Base-by-base conservation (phyloP, 2,329 filamentous ascomycete genomes). In the Pestalotiopsis sp. region DNA sequence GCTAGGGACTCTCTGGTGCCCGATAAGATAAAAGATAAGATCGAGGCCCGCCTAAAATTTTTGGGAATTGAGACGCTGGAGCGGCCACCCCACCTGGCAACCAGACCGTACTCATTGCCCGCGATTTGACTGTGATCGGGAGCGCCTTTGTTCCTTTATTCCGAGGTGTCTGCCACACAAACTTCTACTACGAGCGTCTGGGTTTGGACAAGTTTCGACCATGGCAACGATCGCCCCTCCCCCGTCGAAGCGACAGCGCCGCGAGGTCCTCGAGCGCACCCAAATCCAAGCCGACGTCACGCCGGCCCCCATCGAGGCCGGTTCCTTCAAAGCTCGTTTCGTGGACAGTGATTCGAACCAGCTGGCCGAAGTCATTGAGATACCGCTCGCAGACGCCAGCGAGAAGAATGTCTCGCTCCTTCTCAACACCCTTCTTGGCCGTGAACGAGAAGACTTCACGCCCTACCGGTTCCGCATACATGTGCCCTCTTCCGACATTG, bases 351-450 rank as follows among this genome's bases (percentile, higher is more conserved):
- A 92, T 86, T 83, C 89, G 85, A 79, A 94, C 86, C 82, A 94
- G 87, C 74, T 91, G 87, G 79, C 91, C 84, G 80, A 94, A 88
- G 80, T 92, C 83, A 78, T 91, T 63, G 86, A 91, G 74, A 91
- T 98, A 57, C 91, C 94, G 13, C 88, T 98, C 40, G 92, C 91
- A 68, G 92, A 98, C 83, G 92, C 95, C 2, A 92, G 89, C 7
- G 93, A 96, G 71, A 95, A 94, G 83, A 97, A 98, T 74, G 87
- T 98, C 3, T 95, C 96, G 66, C 87, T 95, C 11, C 86, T 98
- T 0, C 81, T 97, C 67, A 98, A 98, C 79, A 94, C 92, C 2
- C 83, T 98, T 57, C 87, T 97, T 78, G 92, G 91, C 75, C 89
- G 91, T 81, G 86, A 89, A 66, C 82, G 81, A 67, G 87, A 90